A percentile compares a stretch with the other conserved stretches of the same genome.
Conservation (phyloP, 139 green algal genomes). For the Chlorella sp. region DNA sequence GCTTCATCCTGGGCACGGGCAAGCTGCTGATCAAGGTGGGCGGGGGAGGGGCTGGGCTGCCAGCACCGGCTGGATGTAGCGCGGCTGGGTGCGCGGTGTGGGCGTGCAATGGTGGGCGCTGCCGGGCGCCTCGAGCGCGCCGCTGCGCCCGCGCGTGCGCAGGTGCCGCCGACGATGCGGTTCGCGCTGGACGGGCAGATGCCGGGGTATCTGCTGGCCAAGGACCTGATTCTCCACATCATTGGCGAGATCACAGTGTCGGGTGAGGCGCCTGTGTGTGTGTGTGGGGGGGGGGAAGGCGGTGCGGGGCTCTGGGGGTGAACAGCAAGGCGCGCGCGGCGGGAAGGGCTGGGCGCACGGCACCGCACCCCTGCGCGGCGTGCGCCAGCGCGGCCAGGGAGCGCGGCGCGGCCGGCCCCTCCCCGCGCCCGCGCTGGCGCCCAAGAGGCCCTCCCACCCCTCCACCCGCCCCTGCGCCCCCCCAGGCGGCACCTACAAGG, state of each 20-base stretch:
- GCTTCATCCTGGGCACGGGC: constrained; percentile 96
- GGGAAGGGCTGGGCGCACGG: no score
- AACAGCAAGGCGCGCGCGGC: no score
- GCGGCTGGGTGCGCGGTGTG: not conserved
- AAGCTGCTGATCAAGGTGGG: constrained; percentile 96
- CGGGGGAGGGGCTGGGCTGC: no score
- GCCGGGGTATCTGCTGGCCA: constrained; percentile 88
- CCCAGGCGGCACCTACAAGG: constrained; percentile 74
- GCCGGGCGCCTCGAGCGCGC: not conserved
- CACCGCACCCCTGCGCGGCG: no score
- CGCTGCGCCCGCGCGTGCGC: no score
- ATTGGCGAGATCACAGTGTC: constrained; percentile 93
- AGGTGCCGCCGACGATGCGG: constrained; percentile 91
- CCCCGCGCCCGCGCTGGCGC: no score
- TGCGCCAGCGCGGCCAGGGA: no score
- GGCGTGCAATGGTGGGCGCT: not conserved
- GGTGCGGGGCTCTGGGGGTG: no score
- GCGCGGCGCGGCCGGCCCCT: no score
- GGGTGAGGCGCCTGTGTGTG: no score
- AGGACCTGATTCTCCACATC: constrained; percentile 97
- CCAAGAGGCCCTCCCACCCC: not conserved
- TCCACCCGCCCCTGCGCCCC: not conserved
- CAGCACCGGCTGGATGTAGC: not conserved
- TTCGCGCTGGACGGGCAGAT: constrained; percentile 95
- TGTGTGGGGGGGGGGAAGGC: no score